phyloP scores from a whole-genome alignment of 768 basidiomycete genomes.

The Podaxis sp. region DNA sequence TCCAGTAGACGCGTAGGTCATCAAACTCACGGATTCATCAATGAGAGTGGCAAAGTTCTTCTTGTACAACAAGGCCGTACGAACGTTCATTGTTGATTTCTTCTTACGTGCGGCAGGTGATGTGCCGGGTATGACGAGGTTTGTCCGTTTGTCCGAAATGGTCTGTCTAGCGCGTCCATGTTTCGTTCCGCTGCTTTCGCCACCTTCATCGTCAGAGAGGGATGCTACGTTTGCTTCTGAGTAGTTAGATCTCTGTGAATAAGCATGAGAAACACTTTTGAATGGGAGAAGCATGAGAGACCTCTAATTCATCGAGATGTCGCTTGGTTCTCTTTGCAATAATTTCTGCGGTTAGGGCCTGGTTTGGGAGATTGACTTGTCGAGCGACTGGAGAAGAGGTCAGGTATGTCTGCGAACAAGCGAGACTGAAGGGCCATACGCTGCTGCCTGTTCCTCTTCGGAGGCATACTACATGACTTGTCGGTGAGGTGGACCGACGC shows the following conservation, averaged over 20 bases:
- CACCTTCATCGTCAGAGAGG: conserved; percentile 40
- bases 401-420: background rate
- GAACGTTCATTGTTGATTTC: conserved; percentile 80
- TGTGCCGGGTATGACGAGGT: conserved; percentile 47
- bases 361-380: conserved; percentile 43
- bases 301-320: conserved; percentile 87
- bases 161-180: conserved; percentile 75
- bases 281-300: conserved; percentile 24
- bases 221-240: conserved; percentile 50
- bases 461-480: conserved; percentile 35
- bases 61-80: conserved; percentile 78
- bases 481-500: conserved; percentile 8
- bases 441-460: conserved; percentile 49
- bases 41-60: conserved; percentile 74
- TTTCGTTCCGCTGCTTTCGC: conserved; percentile 43
- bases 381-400: conserved; percentile 39
- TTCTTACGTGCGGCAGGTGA: conserved; percentile 61
- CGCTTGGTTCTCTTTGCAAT: conserved; percentile 74
- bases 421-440: conserved; percentile 32
- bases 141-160: conserved; percentile 72
- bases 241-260: conserved; percentile 71
- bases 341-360: conserved; percentile 57
- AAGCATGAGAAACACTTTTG: conserved; percentile 13
- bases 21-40: conserved; percentile 73
- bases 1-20: background rate